Evolutionary conservation across 176 grass and related monocot species (phyloP).

Genomic region (Paspalum notatum): DNA sequence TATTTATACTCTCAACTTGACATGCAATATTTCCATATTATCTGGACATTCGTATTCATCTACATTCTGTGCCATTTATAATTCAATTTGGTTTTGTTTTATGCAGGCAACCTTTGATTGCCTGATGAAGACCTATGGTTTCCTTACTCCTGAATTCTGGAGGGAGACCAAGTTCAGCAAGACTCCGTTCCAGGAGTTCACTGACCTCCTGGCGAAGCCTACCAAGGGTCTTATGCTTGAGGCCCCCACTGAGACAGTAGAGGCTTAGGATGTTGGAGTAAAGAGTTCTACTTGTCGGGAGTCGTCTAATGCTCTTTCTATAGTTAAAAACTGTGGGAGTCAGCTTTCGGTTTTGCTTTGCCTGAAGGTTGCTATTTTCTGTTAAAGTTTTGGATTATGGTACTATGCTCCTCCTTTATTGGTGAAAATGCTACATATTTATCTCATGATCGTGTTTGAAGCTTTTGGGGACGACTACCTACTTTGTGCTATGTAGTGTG

Average conservation of each 20-base stretch:
- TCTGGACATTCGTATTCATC: neutral
- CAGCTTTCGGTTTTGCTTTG: slow-evolving; percentile 17
- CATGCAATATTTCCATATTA: neutral
- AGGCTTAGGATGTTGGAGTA: slow-evolving; percentile 49
- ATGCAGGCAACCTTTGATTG: slow-evolving; percentile 84
- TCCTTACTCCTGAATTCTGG: slow-evolving; percentile 91
- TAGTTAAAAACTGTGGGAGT: slow-evolving; percentile 42
- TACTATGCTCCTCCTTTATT: slow-evolving; percentile 25
- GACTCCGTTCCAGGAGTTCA: slow-evolving; percentile 70
- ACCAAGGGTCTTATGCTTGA: slow-evolving; percentile 58
- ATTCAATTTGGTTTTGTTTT: neutral
- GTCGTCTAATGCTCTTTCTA: slow-evolving; percentile 36
- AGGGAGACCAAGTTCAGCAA: slow-evolving; percentile 61
- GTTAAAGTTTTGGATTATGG: slow-evolving; percentile 58
- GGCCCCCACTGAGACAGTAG: slow-evolving; percentile 57
- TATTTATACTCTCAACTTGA: neutral
- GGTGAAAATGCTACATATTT: slow-evolving; percentile 39
- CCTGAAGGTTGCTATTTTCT: slow-evolving; percentile 25
- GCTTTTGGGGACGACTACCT: neutral
- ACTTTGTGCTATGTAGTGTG: too few relatives aligned
- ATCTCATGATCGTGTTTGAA: neutral
- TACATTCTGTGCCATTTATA: neutral
- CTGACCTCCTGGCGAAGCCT: slow-evolving; percentile 70
- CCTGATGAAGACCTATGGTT: slow-evolving; percentile 85
- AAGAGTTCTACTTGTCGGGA: slow-evolving; percentile 21